phyloP scores from a whole-genome alignment of 2,329 filamentous ascomycete species.

The Penicillium brasilianum region DNA sequence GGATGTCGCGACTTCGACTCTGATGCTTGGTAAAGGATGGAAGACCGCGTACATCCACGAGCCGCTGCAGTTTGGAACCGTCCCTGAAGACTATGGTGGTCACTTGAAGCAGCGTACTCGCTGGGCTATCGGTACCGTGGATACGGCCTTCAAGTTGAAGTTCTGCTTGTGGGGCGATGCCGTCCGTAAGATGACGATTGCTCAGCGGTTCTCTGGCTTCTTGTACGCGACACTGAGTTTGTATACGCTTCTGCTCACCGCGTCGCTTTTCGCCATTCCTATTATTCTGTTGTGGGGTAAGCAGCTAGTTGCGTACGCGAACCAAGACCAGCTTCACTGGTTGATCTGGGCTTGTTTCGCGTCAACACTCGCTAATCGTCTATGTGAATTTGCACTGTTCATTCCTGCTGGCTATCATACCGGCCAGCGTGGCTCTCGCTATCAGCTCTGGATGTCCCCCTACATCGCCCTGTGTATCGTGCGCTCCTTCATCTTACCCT shows the following conservation, averaged over 20 bases:
- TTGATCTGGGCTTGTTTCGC: slow-evolving; percentile 62
- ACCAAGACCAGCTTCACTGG: slow-evolving; percentile 61
- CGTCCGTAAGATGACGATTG: slow-evolving; percentile 59
- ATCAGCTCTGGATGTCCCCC: slow-evolving; percentile 67
- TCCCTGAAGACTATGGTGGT: slow-evolving; percentile 44
- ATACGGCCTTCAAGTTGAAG: slow-evolving; percentile 64
- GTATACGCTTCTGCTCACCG: slow-evolving; percentile 61
- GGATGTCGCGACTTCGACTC: slow-evolving; percentile 64
- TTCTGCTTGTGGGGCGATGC: slow-evolving; percentile 63
- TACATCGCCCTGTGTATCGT: slow-evolving; percentile 65
- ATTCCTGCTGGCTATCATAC: slow-evolving; percentile 65
- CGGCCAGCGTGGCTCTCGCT: slow-evolving; percentile 61
- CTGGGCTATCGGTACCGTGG: slow-evolving; percentile 56
- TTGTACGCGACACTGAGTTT: slow-evolving; percentile 61
- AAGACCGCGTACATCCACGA: slow-evolving; percentile 66
- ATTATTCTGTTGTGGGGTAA: slow-evolving; percentile 63
- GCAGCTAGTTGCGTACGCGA: slow-evolving; percentile 62
- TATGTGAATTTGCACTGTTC: slow-evolving; percentile 64
- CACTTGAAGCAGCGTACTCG: slow-evolving; percentile 46
- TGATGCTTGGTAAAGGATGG: slow-evolving; percentile 66
- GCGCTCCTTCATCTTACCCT: slow-evolving; percentile 63
- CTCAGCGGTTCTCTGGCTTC: slow-evolving; percentile 65
- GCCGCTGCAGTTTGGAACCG: slow-evolving; percentile 63
- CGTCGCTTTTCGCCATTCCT: slow-evolving; percentile 64
- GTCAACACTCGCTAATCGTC: slow-evolving; percentile 56